Conservation (phyloP, 1,284 basidiomycete genomes). For the Porogramme epimiltina region DNA sequence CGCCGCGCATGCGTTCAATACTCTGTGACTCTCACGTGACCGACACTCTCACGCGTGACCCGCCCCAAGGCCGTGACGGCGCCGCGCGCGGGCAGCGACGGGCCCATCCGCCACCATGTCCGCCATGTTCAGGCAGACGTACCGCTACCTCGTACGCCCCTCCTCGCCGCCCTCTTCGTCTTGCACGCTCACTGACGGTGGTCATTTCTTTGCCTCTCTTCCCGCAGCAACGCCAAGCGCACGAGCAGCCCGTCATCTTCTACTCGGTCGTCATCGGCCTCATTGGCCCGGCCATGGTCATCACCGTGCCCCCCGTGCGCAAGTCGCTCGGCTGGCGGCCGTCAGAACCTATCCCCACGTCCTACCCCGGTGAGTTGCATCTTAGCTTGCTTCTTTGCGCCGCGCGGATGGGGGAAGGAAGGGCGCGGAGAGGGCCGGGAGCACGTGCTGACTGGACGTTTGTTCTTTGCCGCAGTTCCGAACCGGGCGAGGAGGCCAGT, state of each 20-base stretch:
- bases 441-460: not conserved
- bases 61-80: not conserved
- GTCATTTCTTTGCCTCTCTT: not conserved
- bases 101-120: conserved; percentile 38
- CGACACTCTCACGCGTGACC: not conserved
- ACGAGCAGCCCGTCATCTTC: conserved; percentile 93
- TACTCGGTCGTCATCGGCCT: conserved; percentile 81
- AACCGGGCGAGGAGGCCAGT: conserved; percentile 49
- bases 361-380: conserved; percentile 79
- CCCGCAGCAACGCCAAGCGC: conserved; percentile 75
- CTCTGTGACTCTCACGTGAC: not conserved
- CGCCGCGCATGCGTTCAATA: not conserved
- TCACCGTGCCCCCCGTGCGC: conserved; percentile 81
- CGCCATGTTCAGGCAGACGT: conserved; percentile 47
- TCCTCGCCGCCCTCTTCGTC: no score
- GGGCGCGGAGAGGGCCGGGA: not conserved
- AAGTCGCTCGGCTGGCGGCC: conserved; percentile 74
- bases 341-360: conserved; percentile 76
- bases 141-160: conserved; percentile 48
- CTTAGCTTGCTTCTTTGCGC: conserved; percentile 17
- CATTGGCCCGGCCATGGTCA: conserved; percentile 76
- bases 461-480: conserved; percentile 40
- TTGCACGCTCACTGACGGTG: no score
- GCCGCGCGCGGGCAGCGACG: not conserved
- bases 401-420: no score